These are phyloP conservation scores for Thinopyrum obtusiflorum DNA, from an alignment of 202 grass and related monocot species.

Conservation along the genomic window DNA sequence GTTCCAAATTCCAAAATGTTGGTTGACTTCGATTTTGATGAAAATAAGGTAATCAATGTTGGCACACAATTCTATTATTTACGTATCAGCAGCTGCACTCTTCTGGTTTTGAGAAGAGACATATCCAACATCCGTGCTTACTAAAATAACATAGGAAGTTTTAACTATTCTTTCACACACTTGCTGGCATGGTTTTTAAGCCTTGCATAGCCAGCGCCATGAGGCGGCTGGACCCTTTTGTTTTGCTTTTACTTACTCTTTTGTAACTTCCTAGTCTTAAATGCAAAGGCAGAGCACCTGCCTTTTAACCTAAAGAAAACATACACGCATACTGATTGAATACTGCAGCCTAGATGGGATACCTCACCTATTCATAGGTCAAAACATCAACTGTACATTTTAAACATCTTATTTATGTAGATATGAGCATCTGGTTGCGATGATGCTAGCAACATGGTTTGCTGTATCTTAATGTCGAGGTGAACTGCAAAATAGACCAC, in stretches of 20 bases:
- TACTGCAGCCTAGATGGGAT: not conserved
- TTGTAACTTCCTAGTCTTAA: not conserved
- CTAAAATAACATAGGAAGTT: not conserved
- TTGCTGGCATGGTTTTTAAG: not conserved
- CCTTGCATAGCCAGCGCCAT: no score
- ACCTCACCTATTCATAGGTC: not conserved
- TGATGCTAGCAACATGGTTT: not conserved
- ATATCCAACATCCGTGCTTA: not conserved
- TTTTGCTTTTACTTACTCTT: not conserved
- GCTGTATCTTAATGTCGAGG: not conserved
- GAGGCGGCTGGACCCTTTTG: not conserved
- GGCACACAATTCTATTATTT: not conserved
- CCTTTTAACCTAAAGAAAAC: not conserved
- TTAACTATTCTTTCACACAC: not conserved
- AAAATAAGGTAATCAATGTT: constrained; percentile 76
- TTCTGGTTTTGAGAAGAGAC: constrained; percentile 17
- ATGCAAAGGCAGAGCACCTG: not conserved
- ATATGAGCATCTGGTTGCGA: not conserved
- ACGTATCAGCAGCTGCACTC: not conserved
- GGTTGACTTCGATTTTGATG: constrained; percentile 91
- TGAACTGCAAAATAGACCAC: not conserved
- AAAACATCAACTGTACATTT: not conserved
- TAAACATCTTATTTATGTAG: not conserved
- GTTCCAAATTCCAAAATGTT: constrained; percentile 55
- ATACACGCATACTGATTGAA: not conserved